Percentiles rank a stretch among this genome's conserved stretches.
These are phyloP conservation scores for Dendrothele bispora DNA, from an alignment of 768 basidiomycete species.

Conservation along the genomic window DNA sequence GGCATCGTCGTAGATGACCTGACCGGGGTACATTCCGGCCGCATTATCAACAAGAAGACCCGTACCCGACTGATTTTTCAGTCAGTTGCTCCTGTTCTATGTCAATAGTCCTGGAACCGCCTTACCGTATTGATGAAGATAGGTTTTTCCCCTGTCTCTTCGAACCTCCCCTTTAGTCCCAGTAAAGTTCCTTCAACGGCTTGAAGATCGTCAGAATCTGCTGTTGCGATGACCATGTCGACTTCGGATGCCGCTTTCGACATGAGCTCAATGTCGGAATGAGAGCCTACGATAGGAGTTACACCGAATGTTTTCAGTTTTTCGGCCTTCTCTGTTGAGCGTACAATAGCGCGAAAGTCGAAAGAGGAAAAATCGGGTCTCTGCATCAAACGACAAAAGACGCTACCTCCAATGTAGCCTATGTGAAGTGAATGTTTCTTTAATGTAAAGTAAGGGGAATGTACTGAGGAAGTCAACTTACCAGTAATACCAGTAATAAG, in stretches of 20 bases:
- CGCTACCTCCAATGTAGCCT: slow-evolving; percentile 7
- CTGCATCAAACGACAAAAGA: slow-evolving; percentile 5
- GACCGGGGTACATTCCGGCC: slow-evolving; percentile 17
- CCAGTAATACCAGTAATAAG: slow-evolving; percentile 10
- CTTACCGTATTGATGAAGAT: slow-evolving; percentile 43
- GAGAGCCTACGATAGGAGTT: slow-evolving; percentile 2
- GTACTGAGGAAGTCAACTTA: background rate
- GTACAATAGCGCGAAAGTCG: slow-evolving; percentile 5
- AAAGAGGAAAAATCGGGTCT: slow-evolving; percentile 2
- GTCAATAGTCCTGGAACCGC: too few species aligned
- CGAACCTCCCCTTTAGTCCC: slow-evolving; percentile 34
- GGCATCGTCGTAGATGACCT: slow-evolving; percentile 28
- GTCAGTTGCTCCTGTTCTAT: too few species aligned
- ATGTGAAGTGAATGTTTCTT: background rate
- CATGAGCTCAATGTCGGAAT: slow-evolving; percentile 5
- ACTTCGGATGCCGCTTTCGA: slow-evolving; percentile 2
- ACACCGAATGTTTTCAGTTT: slow-evolving; percentile 2
- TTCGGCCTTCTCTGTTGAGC: slow-evolving; percentile 8
- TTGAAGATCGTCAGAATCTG: slow-evolving; percentile 34
- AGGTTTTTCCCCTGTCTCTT: slow-evolving; percentile 28
- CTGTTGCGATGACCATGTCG: slow-evolving; percentile 13
- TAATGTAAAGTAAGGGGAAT: too few species aligned
- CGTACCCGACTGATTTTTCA: slow-evolving; percentile 9
- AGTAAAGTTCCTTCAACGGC: slow-evolving; percentile 33
- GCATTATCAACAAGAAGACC: slow-evolving; percentile 25